These are phyloP conservation scores for Mycena maculata DNA, from an alignment of 768 basidiomycete species.

Conservation along the genomic window DNA sequence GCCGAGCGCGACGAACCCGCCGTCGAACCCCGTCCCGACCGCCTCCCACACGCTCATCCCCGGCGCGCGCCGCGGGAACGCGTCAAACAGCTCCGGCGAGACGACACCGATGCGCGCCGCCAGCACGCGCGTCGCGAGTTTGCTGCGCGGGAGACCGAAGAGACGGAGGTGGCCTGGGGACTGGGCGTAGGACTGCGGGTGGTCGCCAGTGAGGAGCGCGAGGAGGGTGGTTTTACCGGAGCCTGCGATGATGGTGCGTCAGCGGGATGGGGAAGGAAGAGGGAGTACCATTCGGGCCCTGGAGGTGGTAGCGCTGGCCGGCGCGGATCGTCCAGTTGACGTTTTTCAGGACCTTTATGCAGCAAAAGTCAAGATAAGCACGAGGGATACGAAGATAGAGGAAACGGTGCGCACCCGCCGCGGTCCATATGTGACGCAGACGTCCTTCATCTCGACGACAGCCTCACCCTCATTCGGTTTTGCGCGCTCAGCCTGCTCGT, in stretches of 20 bases:
- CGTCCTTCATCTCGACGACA: conserved; percentile 71
- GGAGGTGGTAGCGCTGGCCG: conserved; percentile 91
- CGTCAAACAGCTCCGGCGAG: conserved; percentile 91
- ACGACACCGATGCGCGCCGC: conserved; percentile 79
- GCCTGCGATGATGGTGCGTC: conserved; percentile 58
- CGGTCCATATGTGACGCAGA: conserved; percentile 78
- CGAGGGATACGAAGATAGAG: neutral
- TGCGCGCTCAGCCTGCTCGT: neutral
- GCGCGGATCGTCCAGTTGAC: conserved; percentile 86
- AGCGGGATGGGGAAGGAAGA: neutral
- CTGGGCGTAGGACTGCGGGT: conserved; percentile 93
- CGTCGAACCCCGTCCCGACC: conserved; percentile 89
- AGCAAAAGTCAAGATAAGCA: neutral
- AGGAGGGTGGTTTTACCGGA: conserved; percentile 96
- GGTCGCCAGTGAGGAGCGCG: conserved; percentile 91
- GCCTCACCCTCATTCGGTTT: conserved; percentile 42
- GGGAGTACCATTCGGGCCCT: conserved; percentile 82
- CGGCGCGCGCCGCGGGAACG: conserved; percentile 80
- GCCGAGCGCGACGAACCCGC: conserved; percentile 74
- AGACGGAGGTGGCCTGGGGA: conserved; percentile 62
- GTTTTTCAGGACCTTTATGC: conserved; percentile 81
- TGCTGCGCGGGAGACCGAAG: conserved; percentile 70
- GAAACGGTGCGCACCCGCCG: conserved; percentile 59
- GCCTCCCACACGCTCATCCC: conserved; percentile 81
- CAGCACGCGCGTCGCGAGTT: conserved; percentile 75